Evolutionary conservation across 345 rosid genomes (phyloP), one percentile per base, ranked within the genome.

Genomic region (Gossypium anomalum): DNA sequence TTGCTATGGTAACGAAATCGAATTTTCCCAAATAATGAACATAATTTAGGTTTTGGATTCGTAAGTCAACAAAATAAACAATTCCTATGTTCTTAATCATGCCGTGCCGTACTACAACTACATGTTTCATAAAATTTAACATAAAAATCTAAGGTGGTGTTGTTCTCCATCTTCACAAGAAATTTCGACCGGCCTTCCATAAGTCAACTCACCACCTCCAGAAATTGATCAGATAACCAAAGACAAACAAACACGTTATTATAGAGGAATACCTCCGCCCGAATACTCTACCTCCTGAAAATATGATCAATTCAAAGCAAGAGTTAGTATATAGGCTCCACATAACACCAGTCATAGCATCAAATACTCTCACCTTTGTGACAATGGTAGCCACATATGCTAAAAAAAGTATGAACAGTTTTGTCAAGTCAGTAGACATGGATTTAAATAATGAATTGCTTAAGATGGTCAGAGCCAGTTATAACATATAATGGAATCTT

Each of bases 241-340:
- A 13, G 69, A n/a, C 0, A 12, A 59, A 38, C 22, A 23, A 34
- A 49, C 56, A 3, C 62, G 7, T 85, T 63, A 89, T 65, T 64
- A 83, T 78, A 87, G 79, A 23, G 83, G 85, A 67, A 87, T 70
- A 41, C 99, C 97, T 16, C 98, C 99, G 7, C 94, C 98, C 0
- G 99, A 90, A 80, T 89, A 90, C 76, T 95, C 99, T 41, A 95
- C 93, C 82, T 95, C 98, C 99, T 95, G 93, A 53, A 78, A 82
- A 75, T 65, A 60, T 70, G 29, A 67, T 74, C 58, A 56, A 79
- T 59, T 71, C 17, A 66, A 22, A 75, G 51, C 34, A 56, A 38
- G 16, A 22, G 34, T 77, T 69, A 63, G 56, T 13, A 22, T 48
- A 56, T 17, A 53, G n/a, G 51, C 15, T 23, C 34, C 8, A 7